Percentiles rank a stretch among this genome's conserved stretches.
These are phyloP conservation scores for Paspalum vaginatum DNA, from an alignment of 176 grass and related monocot genomes.

Conservation along the genomic window DNA sequence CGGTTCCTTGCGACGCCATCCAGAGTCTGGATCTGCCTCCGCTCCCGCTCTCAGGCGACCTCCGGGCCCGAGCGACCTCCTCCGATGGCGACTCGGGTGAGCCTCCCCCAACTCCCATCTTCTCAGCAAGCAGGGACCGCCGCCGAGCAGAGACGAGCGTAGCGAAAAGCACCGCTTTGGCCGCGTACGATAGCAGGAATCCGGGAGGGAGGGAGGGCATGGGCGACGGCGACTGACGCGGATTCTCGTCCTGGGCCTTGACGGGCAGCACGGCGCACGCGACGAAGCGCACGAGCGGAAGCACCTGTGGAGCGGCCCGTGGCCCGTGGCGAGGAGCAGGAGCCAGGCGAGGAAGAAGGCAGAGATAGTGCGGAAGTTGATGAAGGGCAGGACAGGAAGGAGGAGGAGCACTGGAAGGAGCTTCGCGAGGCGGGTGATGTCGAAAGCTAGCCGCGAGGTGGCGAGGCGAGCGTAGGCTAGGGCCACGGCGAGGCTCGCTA, in stretches of 20 bases:
- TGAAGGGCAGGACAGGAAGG: constrained; percentile 60
- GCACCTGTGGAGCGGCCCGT: constrained; percentile 49
- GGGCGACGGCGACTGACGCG: neutral
- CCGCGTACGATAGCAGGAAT: constrained; percentile 37
- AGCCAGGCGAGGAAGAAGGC: constrained; percentile 79
- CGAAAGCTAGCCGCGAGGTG: constrained; percentile 37
- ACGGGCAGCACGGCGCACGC: constrained; percentile 58
- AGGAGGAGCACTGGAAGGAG: constrained; percentile 57
- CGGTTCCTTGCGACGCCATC: too few species aligned
- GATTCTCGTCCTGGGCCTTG: constrained; percentile 25
- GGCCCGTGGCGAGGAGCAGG: constrained; percentile 57
- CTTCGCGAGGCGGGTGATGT: constrained; percentile 41
- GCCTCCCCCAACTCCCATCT: too few species aligned
- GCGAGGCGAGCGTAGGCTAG: constrained; percentile 61
- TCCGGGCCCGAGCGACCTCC: too few species aligned
- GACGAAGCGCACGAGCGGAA: constrained; percentile 53
- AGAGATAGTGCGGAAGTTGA: constrained; percentile 62
- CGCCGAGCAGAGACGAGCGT: constrained; percentile 47
- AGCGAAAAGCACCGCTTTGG: constrained; percentile 48
- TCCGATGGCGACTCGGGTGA: too few species aligned
- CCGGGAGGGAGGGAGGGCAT: neutral
- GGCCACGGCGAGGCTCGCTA: constrained; percentile 21
- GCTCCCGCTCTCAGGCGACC: too few species aligned
- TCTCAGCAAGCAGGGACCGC: too few species aligned
- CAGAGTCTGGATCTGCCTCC: too few species aligned